phyloP scores from a whole-genome alignment of 1,139 yeast genomes.

The Candida pseudoviswanathii region DNA sequence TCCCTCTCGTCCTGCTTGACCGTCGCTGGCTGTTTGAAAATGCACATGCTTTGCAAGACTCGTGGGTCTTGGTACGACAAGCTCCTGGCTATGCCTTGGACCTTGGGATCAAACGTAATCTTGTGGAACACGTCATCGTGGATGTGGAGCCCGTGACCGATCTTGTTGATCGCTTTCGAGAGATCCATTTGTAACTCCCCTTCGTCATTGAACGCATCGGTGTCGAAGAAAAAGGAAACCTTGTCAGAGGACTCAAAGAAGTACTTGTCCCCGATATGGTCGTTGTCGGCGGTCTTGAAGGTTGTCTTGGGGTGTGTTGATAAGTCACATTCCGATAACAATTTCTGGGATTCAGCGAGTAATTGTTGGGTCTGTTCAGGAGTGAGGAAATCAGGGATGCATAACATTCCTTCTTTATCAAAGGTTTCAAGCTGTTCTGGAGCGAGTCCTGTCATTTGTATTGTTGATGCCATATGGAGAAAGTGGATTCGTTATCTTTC shows the following conservation, averaged over 20 bases:
- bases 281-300: slow-evolving; percentile 66
- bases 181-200: slow-evolving; percentile 57
- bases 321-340: slow-evolving; percentile 55
- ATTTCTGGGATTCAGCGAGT: slow-evolving; percentile 42
- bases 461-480: too few species aligned
- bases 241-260: slow-evolving; percentile 72
- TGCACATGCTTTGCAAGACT: slow-evolving; percentile 77
- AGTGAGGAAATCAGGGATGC: slow-evolving; percentile 57
- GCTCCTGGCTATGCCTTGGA: slow-evolving; percentile 53
- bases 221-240: slow-evolving; percentile 69
- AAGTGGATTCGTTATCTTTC: not conserved
- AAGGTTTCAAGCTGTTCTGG: slow-evolving; percentile 49
- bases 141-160: slow-evolving; percentile 78
- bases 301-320: slow-evolving; percentile 68
- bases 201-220: slow-evolving; percentile 60
- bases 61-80: slow-evolving; percentile 64
- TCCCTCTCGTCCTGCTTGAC: slow-evolving; percentile 44
- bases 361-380: slow-evolving; percentile 41
- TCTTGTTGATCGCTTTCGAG: slow-evolving; percentile 66
- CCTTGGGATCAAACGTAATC: slow-evolving; percentile 54
- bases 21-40: slow-evolving; percentile 67
- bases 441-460: slow-evolving; percentile 20
- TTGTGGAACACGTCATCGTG: slow-evolving; percentile 47
- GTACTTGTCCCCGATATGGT: slow-evolving; percentile 74
- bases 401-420: slow-evolving; percentile 61